Evolutionary conservation across 2,329 filamentous ascomycete species (phyloP).

Genomic region (Escovopsis weberi): DNA sequence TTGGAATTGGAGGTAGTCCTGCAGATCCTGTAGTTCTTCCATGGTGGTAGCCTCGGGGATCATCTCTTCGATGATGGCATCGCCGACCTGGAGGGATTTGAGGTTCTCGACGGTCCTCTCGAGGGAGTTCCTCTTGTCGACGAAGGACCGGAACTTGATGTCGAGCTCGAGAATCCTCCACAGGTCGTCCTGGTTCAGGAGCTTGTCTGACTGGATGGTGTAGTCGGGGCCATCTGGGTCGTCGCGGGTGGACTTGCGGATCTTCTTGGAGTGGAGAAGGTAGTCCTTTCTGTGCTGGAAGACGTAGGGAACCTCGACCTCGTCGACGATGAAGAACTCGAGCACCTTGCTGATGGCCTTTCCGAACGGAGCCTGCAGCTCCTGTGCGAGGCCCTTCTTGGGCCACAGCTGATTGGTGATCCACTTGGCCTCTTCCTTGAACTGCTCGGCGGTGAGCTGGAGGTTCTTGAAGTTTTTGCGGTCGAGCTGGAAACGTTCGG

Average conservation of each 20-base stretch:
- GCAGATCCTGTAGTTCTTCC: conserved; percentile 91
- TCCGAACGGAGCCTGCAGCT: conserved; percentile 70
- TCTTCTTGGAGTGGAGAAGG: conserved; percentile 74
- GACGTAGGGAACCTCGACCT: conserved; percentile 92
- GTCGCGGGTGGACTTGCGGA: conserved; percentile 42
- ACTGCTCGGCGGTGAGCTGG: conserved; percentile 67
- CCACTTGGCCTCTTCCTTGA: conserved; percentile 83
- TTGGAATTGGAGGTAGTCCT: conserved; percentile 93
- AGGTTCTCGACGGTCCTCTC: conserved; percentile 66
- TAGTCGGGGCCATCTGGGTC: conserved; percentile 60
- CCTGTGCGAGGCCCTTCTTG: conserved; percentile 60
- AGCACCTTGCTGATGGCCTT: conserved; percentile 83
- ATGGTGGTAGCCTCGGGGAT: conserved; percentile 68
- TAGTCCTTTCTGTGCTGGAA: conserved; percentile 98
- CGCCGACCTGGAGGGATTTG: conserved; percentile 48
- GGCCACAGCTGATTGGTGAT: conserved; percentile 82
- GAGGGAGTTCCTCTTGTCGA: conserved; percentile 81
- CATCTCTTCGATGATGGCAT: conserved; percentile 68
- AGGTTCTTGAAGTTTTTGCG: conserved; percentile 77
- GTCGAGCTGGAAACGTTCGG: conserved; percentile 86
- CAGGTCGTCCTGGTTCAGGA: conserved; percentile 81
- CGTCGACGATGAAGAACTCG: conserved; percentile 87
- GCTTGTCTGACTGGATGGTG: conserved; percentile 66
- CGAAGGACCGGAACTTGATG: conserved; percentile 82
- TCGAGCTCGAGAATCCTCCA: conserved; percentile 94